Percentiles rank a stretch among this genome's conserved stretches.
Conservation (phyloP, 2,329 filamentous ascomycete genomes). For the Trichoderma polysporum region DNA sequence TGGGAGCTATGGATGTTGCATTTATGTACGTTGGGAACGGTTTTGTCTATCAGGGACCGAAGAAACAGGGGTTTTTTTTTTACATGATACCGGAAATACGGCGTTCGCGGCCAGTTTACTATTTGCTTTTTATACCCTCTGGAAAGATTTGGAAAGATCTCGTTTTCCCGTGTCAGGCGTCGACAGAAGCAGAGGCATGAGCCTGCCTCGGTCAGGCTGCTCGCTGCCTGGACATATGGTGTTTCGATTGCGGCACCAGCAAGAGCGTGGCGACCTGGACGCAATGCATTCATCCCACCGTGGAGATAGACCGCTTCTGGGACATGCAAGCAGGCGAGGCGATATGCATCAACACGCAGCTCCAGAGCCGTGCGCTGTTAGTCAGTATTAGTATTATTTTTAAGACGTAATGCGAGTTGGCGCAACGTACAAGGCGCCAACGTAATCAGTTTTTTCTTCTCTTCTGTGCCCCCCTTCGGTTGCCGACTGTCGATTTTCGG, state of each 20-base stretch:
- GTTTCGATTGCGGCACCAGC: background rate
- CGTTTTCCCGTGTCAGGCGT: constrained; percentile 5
- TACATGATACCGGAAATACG: constrained; percentile 2
- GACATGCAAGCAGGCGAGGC: background rate
- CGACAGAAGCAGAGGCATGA: constrained; percentile 3
- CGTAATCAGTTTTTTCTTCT: background rate
- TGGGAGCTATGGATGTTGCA: background rate
- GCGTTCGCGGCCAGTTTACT: constrained; percentile 1
- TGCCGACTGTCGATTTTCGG: constrained; percentile 22
- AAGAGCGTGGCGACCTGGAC: background rate
- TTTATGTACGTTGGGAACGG: constrained; percentile 1
- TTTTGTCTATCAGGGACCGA: background rate
- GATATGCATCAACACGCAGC: constrained; percentile 15
- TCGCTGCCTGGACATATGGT: background rate
- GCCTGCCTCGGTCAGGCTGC: background rate
- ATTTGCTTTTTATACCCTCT: constrained; percentile 6
- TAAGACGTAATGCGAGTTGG: constrained; percentile 19
- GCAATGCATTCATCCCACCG: constrained; percentile 10
- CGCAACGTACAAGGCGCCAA: constrained; percentile 2
- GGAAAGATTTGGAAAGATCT: background rate
- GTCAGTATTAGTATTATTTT: constrained; percentile 18
- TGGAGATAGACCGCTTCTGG: background rate
- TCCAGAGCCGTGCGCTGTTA: constrained; percentile 3
- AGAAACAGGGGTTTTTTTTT: background rate
- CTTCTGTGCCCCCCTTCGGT: background rate